These are phyloP conservation scores for Vanderwaltozyma tropicalis DNA, from an alignment of 805 yeast species.

Conservation along the genomic window DNA sequence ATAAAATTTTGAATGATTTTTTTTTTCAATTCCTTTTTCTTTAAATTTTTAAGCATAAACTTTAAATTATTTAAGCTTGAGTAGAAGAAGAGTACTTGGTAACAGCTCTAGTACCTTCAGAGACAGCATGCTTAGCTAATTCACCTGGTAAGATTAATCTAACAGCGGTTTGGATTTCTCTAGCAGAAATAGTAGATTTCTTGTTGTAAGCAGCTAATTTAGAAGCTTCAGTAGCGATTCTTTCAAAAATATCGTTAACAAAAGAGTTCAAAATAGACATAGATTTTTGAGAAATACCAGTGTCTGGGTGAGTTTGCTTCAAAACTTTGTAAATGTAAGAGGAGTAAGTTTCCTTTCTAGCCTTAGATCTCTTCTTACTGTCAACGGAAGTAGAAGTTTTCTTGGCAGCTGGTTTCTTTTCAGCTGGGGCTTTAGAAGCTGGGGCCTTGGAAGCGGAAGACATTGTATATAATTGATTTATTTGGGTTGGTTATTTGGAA, in stretches of 20 bases:
- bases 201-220: slow-evolving; percentile 98
- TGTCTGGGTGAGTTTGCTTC: slow-evolving; percentile 98
- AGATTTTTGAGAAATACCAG: slow-evolving; percentile 98
- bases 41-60: not conserved
- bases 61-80: slow-evolving; percentile 34
- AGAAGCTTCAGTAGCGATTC: slow-evolving; percentile 96
- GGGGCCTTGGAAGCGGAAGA: slow-evolving; percentile 44
- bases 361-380: slow-evolving; percentile 84
- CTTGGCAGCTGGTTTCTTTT: slow-evolving; percentile 45
- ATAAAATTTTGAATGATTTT: no score
- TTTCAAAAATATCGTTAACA: slow-evolving; percentile 95
- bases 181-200: slow-evolving; percentile 94
- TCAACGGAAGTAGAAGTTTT: slow-evolving; percentile 77
- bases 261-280: slow-evolving; percentile 98
- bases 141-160: slow-evolving; percentile 98
- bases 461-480: slow-evolving; percentile 33
- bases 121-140: slow-evolving; percentile 95
- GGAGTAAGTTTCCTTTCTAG: slow-evolving; percentile 96
- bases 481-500: not conserved
- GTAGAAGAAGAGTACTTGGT: slow-evolving; percentile 80
- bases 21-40: no score
- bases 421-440: slow-evolving; percentile 94
- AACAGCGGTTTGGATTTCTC: slow-evolving; percentile 98
- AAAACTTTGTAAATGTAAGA: slow-evolving; percentile 97
- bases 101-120: slow-evolving; percentile 98